Conservation (phyloP, 108 stramenopile species). For the Mediolabrus comicus region DNA sequence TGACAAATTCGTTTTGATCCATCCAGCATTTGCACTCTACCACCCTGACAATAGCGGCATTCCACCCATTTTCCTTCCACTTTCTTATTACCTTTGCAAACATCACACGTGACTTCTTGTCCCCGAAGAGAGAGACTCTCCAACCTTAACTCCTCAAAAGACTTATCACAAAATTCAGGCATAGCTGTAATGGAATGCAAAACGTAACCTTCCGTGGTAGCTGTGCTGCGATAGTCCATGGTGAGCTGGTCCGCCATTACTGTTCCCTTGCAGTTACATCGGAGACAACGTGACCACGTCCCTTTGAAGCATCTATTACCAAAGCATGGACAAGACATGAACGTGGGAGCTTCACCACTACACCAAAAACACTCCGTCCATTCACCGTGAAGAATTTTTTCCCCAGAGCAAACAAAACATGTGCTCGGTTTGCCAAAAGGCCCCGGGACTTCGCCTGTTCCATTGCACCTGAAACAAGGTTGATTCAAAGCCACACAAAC, state of each 20-base stretch:
- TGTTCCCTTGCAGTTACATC: neutral
- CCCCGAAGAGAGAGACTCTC: conserved; percentile 70
- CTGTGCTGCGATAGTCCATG: neutral
- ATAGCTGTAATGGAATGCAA: conserved; percentile 87
- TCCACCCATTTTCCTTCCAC: neutral
- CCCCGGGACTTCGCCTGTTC: neutral
- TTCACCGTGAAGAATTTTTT: neutral
- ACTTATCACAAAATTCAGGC: conserved; percentile 79
- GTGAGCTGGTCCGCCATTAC: neutral
- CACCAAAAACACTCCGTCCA: neutral
- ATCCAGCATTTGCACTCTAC: neutral
- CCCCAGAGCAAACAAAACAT: neutral
- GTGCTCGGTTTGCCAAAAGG: neutral
- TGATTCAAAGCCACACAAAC: neutral
- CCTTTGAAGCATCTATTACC: neutral
- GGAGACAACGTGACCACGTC: neutral
- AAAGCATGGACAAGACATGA: too few species aligned
- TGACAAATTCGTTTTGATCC: neutral
- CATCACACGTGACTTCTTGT: neutral
- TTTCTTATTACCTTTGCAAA: neutral
- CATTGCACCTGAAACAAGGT: neutral
- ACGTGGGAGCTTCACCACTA: neutral
- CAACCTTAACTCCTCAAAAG: conserved; percentile 88
- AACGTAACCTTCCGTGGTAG: neutral
- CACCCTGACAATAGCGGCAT: neutral